phyloP scores from a whole-genome alignment of 2,329 filamentous ascomycete species.

The Dactylella cylindrospora region DNA sequence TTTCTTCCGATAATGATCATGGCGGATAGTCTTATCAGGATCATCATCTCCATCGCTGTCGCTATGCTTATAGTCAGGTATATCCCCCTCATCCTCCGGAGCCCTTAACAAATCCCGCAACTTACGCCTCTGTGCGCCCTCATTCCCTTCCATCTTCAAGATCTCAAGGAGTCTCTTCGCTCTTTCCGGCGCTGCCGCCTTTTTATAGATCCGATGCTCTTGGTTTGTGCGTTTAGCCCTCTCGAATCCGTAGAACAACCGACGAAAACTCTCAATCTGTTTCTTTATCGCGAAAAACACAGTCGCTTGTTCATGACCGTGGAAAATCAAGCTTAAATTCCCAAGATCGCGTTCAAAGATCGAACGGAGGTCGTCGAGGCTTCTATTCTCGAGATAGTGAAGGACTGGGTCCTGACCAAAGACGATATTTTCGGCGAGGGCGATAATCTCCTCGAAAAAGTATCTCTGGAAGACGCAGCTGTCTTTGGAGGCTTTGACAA shows the following conservation, averaged over 20 bases:
- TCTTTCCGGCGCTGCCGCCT: not conserved
- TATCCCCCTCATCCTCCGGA: too few species aligned
- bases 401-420: constrained; percentile 8
- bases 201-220: not conserved
- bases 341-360: constrained; percentile 5
- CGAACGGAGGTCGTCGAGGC: not conserved
- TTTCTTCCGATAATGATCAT: not conserved
- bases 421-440: constrained; percentile 9
- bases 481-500: constrained; percentile 24
- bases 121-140: not conserved
- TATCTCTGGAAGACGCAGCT: constrained; percentile 6
- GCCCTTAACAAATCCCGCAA: constrained; percentile 1
- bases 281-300: constrained; percentile 3
- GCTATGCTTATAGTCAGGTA: too few species aligned
- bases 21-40: too few species aligned
- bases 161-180: constrained; percentile 1
- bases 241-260: constrained; percentile 6
- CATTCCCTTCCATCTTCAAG: constrained; percentile 6
- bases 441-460: constrained; percentile 13
- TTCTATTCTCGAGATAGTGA: not conserved
- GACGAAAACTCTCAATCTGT: constrained; percentile 15
- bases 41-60: too few species aligned
- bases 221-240: not conserved
- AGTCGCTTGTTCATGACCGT: not conserved
- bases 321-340: constrained; percentile 1